A percentile compares a stretch with the other conserved stretches of the same genome.
Evolutionary conservation across 306 rosid genomes (phyloP).

Genomic region (Psophocarpus tetragonolobus): DNA sequence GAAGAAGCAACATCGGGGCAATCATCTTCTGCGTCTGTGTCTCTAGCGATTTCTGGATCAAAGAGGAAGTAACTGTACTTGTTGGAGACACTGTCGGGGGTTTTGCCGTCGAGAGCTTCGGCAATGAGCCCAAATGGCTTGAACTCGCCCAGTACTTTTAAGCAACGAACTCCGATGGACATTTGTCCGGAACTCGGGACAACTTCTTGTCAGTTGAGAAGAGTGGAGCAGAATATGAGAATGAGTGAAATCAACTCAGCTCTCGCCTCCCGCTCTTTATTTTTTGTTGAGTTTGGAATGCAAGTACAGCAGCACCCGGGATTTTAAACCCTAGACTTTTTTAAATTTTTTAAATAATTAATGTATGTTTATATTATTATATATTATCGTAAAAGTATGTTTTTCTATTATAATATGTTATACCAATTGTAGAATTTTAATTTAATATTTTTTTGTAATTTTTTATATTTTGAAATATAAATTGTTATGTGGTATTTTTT

Average conservation of each 20-base stretch:
- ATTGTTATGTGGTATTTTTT: no score
- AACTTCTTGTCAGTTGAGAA: not conserved
- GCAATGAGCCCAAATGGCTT: slow-evolving; percentile 94
- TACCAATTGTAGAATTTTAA: no score
- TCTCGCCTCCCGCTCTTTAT: slow-evolving; percentile 35
- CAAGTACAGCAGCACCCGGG: not conserved
- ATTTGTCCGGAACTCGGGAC: slow-evolving; percentile 15
- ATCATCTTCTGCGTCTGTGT: slow-evolving; percentile 55
- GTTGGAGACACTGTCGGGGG: slow-evolving; percentile 53
- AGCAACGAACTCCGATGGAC: slow-evolving; percentile 68
- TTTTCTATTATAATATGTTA: no score
- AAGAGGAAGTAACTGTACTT: slow-evolving; percentile 86
- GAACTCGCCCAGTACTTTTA: slow-evolving; percentile 89
- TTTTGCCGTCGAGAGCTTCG: slow-evolving; percentile 89
- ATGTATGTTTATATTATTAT: no score
- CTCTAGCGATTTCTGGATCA: slow-evolving; percentile 71
- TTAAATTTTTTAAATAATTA: no score
- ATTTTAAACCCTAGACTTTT: not conserved
- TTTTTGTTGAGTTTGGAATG: slow-evolving; percentile 27
- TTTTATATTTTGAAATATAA: no score
- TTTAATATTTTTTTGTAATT: no score
- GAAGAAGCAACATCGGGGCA: slow-evolving; percentile 55
- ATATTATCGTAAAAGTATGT: no score
- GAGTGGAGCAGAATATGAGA: not conserved
- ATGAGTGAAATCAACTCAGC: not conserved